Percentiles rank a stretch among this genome's conserved stretches.
phyloP scores from a whole-genome alignment of 768 basidiomycete genomes.

The Termitomyces sp. region DNA sequence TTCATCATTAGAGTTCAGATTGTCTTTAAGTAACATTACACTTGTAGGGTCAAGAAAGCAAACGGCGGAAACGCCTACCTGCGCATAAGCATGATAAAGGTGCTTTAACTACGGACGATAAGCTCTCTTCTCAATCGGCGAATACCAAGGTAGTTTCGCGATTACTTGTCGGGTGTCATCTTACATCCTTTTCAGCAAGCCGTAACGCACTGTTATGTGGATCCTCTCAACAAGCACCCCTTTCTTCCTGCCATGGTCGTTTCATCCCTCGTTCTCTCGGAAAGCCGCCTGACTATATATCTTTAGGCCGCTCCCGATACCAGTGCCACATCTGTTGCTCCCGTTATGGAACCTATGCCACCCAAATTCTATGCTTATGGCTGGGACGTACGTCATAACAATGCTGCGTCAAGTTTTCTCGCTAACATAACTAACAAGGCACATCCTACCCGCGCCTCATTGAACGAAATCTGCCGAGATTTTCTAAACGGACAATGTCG shows the following conservation, averaged over 20 bases:
- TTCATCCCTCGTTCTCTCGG: neutral
- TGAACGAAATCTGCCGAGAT: constrained; percentile 10
- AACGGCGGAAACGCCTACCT: neutral
- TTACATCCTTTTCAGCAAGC: neutral
- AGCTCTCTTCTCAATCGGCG: neutral
- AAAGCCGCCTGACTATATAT: neutral
- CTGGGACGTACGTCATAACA: constrained; percentile 8
- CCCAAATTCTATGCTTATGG: constrained; percentile 9
- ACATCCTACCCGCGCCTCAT: constrained; percentile 19
- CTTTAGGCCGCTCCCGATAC: neutral
- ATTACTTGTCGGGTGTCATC: neutral
- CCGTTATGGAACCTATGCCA: neutral
- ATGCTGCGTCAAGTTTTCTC: neutral
- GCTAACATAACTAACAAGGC: constrained; percentile 16
- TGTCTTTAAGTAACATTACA: neutral
- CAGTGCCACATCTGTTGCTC: neutral
- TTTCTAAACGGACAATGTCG: constrained; percentile 2
- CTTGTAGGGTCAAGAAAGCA: neutral
- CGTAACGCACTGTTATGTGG: neutral
- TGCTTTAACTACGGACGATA: neutral
- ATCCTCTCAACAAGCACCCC: neutral
- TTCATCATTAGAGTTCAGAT: neutral
- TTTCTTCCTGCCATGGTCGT: neutral
- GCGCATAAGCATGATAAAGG: neutral
- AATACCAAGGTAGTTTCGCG: neutral